Conservation (phyloP, 441 rosid genomes). For the Pelargonium myrrhifolium region DNA sequence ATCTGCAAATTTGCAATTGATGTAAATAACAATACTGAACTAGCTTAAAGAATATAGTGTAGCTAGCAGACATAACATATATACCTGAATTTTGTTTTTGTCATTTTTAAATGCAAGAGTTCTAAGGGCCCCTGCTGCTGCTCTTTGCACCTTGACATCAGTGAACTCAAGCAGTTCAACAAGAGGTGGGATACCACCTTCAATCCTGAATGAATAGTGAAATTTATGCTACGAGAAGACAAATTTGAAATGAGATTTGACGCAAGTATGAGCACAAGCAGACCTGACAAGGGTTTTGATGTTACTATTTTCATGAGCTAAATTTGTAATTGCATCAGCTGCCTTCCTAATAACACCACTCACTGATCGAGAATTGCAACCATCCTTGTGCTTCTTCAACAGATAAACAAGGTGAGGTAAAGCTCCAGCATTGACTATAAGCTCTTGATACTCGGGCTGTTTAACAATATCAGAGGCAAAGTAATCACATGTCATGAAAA, state of each 20-base stretch:
- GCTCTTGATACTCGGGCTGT: constrained; percentile 57
- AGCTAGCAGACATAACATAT: constrained; percentile 7
- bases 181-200: constrained; percentile 61
- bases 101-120: constrained; percentile 65
- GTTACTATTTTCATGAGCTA: constrained; percentile 59
- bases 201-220: constrained; percentile 32
- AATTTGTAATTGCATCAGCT: constrained; percentile 53
- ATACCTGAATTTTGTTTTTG: constrained; percentile 53
- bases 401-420: constrained; percentile 36
- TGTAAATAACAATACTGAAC: constrained; percentile 14
- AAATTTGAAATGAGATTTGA: neutral
- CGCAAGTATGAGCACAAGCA: neutral
- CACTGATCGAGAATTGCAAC: constrained; percentile 22
- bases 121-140: constrained; percentile 65
- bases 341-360: constrained; percentile 49
- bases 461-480: constrained; percentile 13
- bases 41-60: neutral
- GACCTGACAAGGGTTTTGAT: constrained; percentile 52
- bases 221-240: constrained; percentile 12
- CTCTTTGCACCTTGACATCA: constrained; percentile 56
- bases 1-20: constrained; percentile 32
- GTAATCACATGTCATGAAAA: constrained; percentile 1
- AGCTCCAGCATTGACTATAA: constrained; percentile 60
- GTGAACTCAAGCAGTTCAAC: constrained; percentile 47
- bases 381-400: constrained; percentile 31